Evolutionary conservation across 2,329 filamentous ascomycete genomes (phyloP).

Genomic region (Ceratocystis alfenasii): DNA sequence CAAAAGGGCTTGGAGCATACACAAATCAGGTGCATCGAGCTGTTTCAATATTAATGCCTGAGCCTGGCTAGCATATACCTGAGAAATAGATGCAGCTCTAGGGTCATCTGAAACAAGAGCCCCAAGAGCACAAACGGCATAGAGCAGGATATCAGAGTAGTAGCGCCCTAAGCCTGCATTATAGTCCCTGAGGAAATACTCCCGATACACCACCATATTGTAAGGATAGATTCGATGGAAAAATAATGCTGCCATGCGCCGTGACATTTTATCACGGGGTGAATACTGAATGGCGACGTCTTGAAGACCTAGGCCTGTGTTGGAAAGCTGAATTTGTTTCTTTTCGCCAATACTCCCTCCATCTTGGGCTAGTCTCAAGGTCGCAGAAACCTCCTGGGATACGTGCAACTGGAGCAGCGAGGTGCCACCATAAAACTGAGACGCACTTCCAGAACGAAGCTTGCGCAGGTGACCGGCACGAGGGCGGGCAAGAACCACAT

Average conservation of each 20-base stretch:
- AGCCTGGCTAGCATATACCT: conserved; percentile 36
- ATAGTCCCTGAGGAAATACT: conserved; percentile 41
- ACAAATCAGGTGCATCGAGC: conserved; percentile 37
- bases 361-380: conserved; percentile 1
- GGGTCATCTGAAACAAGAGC: conserved; percentile 36
- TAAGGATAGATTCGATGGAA: conserved; percentile 39
- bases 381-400: conserved; percentile 6
- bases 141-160: conserved; percentile 39
- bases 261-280: conserved; percentile 36
- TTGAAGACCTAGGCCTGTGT: conserved; percentile 18
- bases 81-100: conserved; percentile 30
- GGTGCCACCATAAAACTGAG: conserved; percentile 19
- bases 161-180: conserved; percentile 36
- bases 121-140: conserved; percentile 38
- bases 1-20: conserved; percentile 36
- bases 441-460: conserved; percentile 10
- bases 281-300: conserved; percentile 29
- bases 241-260: conserved; percentile 37
- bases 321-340: not conserved
- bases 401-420: conserved; percentile 18
- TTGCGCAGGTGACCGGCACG: conserved; percentile 30
- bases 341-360: not conserved
- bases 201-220: conserved; percentile 40
- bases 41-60: conserved; percentile 35
- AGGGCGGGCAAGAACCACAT: conserved; percentile 21